Conservation (phyloP, 371 early-diverging fungal species). For the Phascolomyces articulosus region DNA sequence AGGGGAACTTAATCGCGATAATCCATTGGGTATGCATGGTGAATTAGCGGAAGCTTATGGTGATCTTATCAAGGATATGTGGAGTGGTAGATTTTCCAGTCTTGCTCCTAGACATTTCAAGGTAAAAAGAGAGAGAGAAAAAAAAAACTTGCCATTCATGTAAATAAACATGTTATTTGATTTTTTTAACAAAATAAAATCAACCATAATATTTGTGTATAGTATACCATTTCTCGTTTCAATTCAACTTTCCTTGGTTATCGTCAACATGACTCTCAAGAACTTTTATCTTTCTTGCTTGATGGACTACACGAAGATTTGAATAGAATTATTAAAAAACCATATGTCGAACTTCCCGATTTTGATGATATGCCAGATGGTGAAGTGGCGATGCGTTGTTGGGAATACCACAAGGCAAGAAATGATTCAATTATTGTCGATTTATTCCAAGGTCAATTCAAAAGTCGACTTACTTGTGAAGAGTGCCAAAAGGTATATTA, state of each 20-base stretch:
- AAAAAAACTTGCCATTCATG: too few relatives aligned
- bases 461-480: slow-evolving; percentile 73
- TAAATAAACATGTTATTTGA: too few relatives aligned
- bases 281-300: slow-evolving; percentile 61
- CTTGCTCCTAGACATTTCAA: slow-evolving; percentile 76
- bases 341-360: slow-evolving; percentile 77
- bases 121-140: slow-evolving; percentile 30
- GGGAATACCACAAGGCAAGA: slow-evolving; percentile 66
- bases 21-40: slow-evolving; percentile 66
- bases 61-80: slow-evolving; percentile 58
- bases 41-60: slow-evolving; percentile 71
- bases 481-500: slow-evolving; percentile 56
- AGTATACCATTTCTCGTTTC: slow-evolving; percentile 67
- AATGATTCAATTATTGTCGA: slow-evolving; percentile 79
- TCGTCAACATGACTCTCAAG: slow-evolving; percentile 79
- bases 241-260: slow-evolving; percentile 70
- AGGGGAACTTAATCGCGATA: slow-evolving; percentile 53
- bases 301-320: slow-evolving; percentile 75
- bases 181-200: too few relatives aligned
- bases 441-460: slow-evolving; percentile 85
- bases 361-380: slow-evolving; percentile 67
- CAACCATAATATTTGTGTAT: too few relatives aligned
- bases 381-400: slow-evolving; percentile 58
- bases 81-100: slow-evolving; percentile 49
- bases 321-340: slow-evolving; percentile 72